Percentiles rank a stretch among this genome's conserved stretches.
Conservation (phyloP, 106 monocot genomes). For the Allium sativum region DNA sequence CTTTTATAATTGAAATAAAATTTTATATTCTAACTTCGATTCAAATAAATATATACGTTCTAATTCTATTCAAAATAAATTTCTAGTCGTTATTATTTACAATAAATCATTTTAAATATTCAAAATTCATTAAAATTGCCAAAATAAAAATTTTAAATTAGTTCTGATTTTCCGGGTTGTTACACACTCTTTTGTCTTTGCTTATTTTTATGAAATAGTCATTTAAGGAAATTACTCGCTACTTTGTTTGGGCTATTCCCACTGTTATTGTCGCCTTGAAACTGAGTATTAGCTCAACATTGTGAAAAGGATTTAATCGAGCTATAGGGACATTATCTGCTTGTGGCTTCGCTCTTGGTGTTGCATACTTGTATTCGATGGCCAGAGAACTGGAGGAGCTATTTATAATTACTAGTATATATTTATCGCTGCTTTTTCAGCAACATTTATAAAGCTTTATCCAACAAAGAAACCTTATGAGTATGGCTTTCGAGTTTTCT, state of each 20-base stretch:
- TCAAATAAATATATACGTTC: no score
- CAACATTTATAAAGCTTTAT: conserved; percentile 67
- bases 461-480: conserved; percentile 93
- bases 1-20: no score
- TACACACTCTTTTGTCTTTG: conserved; percentile 40
- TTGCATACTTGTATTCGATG: conserved; percentile 41
- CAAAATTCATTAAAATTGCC: no score
- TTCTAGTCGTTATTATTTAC: no score
- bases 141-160: no score
- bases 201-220: conserved; percentile 63
- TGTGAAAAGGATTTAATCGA: conserved; percentile 83
- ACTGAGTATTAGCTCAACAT: conserved; percentile 87
- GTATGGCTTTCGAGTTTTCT: conserved; percentile 87
- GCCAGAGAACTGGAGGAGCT: conserved; percentile 43
- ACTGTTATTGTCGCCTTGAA: conserved; percentile 94
- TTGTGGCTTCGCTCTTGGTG: conserved; percentile 61
- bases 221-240: conserved; percentile 23
- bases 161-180: no score
- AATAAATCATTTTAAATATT: no score
- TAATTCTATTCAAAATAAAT: no score
- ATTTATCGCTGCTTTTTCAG: conserved; percentile 59
- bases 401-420: conserved; percentile 47
- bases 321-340: conserved; percentile 70
- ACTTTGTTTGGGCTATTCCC: conserved; percentile 85
- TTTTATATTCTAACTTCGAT: no score